Percentiles rank a stretch among this genome's conserved stretches.
Conservation (phyloP, 345 rosid genomes). For the Arabidopsis thaliana region DNA sequence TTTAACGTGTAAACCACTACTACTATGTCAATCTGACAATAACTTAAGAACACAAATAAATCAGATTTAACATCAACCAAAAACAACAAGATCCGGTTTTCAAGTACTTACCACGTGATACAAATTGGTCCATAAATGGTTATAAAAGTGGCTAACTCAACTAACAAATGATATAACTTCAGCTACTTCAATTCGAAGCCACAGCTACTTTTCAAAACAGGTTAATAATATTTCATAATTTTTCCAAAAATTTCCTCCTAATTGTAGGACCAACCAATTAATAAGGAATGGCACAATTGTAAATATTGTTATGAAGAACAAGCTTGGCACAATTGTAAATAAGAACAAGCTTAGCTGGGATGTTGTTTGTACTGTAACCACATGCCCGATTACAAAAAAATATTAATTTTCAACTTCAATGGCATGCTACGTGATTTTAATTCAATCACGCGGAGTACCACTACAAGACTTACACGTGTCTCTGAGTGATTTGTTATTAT, state of each 20-base stretch:
- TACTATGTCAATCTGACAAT: background rate
- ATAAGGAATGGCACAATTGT: slow-evolving; percentile 30
- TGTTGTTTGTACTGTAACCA: slow-evolving; percentile 38
- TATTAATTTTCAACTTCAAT: slow-evolving; percentile 11
- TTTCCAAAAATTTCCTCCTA: background rate
- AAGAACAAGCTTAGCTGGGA: slow-evolving; percentile 27
- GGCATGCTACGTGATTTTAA: slow-evolving; percentile 46
- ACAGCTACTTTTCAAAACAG: background rate
- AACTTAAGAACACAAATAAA: slow-evolving; percentile 9
- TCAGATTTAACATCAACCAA: slow-evolving; percentile 17
- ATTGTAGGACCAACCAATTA: slow-evolving; percentile 22
- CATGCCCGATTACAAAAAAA: slow-evolving; percentile 22
- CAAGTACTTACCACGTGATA: slow-evolving; percentile 34
- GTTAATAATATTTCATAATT: slow-evolving; percentile 7
- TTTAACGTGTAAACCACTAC: slow-evolving; percentile 32
- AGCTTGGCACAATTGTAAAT: slow-evolving; percentile 27
- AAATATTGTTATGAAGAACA: background rate
- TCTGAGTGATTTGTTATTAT: background rate
- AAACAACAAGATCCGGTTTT: slow-evolving; percentile 41
- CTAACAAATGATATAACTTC: slow-evolving; percentile 35
- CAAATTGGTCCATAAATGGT: slow-evolving; percentile 21
- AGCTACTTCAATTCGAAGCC: slow-evolving; percentile 17
- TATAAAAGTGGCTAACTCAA: slow-evolving; percentile 39
- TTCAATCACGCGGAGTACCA: slow-evolving; percentile 31
- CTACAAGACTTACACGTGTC: slow-evolving; percentile 31